Conservation (phyloP, 306 rosid genomes). For the Dicorynia guianensis region DNA sequence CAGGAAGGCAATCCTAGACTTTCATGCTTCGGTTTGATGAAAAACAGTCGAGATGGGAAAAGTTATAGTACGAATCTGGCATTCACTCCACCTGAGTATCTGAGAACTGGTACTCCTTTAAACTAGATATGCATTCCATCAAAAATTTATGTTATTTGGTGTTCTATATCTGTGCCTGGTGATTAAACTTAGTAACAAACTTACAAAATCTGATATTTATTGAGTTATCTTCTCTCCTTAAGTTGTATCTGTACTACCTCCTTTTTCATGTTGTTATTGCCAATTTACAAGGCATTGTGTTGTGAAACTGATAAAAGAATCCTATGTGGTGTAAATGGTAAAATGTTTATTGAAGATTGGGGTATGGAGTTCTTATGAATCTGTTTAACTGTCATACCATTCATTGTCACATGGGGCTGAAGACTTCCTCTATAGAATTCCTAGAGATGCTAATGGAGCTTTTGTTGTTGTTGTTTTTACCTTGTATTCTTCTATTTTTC, state of each 20-base stretch:
- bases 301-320: neutral
- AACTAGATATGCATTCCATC: constrained; percentile 21
- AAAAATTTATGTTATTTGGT: constrained; percentile 12
- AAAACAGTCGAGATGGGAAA: constrained; percentile 97
- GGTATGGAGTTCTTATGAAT: no score
- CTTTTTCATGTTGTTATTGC: constrained; percentile 19
- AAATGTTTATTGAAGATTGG: neutral
- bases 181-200: constrained; percentile 7
- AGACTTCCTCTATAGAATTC: neutral
- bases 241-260: constrained; percentile 3
- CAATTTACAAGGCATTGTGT: neutral
- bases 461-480: neutral
- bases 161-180: constrained; percentile 29
- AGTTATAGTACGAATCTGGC: constrained; percentile 97
- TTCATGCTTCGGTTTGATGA: constrained; percentile 97
- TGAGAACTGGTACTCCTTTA: constrained; percentile 73
- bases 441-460: neutral
- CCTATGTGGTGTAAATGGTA: neutral
- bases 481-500: neutral
- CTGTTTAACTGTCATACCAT: constrained; percentile 6
- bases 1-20: constrained; percentile 95
- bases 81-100: constrained; percentile 93
- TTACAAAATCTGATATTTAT: constrained; percentile 1
- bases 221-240: neutral
- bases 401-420: neutral